Evolutionary conservation across 495 filamentous ascomycete species (phyloP).

Genomic region (Talaromyces adpressus): DNA sequence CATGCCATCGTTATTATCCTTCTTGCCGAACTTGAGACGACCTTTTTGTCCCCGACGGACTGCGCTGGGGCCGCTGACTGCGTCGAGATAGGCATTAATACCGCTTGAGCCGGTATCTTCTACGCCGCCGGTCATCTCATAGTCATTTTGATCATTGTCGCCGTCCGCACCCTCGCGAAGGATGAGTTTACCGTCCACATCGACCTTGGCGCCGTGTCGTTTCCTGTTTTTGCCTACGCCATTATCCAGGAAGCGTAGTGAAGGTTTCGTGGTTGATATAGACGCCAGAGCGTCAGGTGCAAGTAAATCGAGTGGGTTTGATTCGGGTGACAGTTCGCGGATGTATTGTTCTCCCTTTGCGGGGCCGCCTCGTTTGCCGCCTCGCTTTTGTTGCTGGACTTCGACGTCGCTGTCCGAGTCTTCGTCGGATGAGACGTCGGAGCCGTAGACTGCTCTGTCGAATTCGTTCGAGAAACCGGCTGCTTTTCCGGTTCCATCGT

Average conservation of each 20-base stretch:
- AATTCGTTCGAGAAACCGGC: constrained; percentile 75
- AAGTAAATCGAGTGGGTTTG: constrained; percentile 89
- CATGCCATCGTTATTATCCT: constrained; percentile 43
- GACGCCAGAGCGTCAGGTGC: constrained; percentile 82
- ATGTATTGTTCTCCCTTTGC: constrained; percentile 68
- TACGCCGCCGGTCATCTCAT: constrained; percentile 52
- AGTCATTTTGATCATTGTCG: constrained; percentile 33
- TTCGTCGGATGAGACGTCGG: constrained; percentile 64
- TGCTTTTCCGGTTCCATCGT: constrained; percentile 21
- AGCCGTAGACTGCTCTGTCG: constrained; percentile 91
- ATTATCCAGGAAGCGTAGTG: constrained; percentile 39
- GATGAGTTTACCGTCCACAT: constrained; percentile 84
- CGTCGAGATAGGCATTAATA: constrained; percentile 87
- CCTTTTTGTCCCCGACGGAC: constrained; percentile 75
- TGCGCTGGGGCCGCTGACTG: constrained; percentile 77
- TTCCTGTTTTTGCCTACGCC: constrained; percentile 36
- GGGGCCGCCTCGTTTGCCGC: constrained; percentile 28
- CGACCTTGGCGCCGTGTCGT: constrained; percentile 55
- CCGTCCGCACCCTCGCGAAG: constrained; percentile 52
- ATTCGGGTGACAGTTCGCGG: constrained; percentile 68
- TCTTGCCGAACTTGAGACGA: constrained; percentile 74
- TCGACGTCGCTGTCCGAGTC: constrained; percentile 38
- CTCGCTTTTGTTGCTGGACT: constrained; percentile 30
- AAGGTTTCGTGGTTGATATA: constrained; percentile 87
- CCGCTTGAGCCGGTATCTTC: constrained; percentile 40